Base-by-base conservation (phyloP, 768 basidiomycete genomes). In the Kwoniella heveanensis region DNA sequence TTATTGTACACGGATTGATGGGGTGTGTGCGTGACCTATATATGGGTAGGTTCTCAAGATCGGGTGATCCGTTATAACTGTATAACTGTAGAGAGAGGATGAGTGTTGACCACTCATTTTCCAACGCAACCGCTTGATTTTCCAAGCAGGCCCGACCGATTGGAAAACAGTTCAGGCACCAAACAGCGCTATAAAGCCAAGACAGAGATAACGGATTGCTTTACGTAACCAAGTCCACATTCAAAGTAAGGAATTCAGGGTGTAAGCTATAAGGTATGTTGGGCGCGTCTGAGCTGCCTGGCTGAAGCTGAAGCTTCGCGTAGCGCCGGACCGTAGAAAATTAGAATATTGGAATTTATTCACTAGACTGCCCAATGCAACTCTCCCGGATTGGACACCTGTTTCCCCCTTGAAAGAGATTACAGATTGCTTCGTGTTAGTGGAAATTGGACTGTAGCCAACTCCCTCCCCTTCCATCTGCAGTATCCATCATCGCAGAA, bases 81-180 rank as follows among this genome's bases (percentile, higher is more conserved):
- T n/a, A n/a, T n/a, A n/a, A n/a, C n/a, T n/a, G n/a, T n/a, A n/a
- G n/a, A n/a, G n/a, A n/a, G n/a, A n/a, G n/a, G n/a, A n/a, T n/a
- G n/a, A n/a, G n/a, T n/a, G 32, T 36, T 13, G 13, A 7, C 7
- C 13, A 36, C 7, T 36, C 32, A 44, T 44, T 44, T 44, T 44
- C 39, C 39, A 44, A 44, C 39, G 13, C 32, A 13, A 36, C 32
- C 32, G 13, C 32, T 46, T 47, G 25, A 24, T 57, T 57, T 57
- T 57, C 56, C 56, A 57, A 57, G 32, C 7, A 57, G 12, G 21
- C 48, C 44, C 15, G 29, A 44, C 46, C 48, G 46, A 46, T 57
- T 57, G 56, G 56, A 57, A 57, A 57, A 39, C 32, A 36, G 13
- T 13, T 36, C 32, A 36, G 32, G 32, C 32, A 36, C 32, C 32